Evolutionary conservation across 2,329 filamentous ascomycete species (phyloP), one percentile per base, ranked within the genome.

Genomic region (Chalara sp.): DNA sequence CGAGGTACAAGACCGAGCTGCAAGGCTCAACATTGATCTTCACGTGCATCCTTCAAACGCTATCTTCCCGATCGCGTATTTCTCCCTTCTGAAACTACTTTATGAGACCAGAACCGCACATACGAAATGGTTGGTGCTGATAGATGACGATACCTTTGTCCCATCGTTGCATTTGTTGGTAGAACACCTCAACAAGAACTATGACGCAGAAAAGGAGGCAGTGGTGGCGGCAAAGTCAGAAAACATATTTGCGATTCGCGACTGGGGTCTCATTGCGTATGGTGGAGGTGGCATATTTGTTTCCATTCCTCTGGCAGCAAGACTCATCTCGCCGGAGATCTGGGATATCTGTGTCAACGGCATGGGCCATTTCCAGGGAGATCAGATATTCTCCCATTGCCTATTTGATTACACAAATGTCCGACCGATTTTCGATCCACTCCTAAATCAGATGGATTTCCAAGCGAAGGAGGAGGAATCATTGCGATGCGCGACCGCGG

Each of bases 131-230:
- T 46, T 64, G 6, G 58, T 55, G 5, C 44, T 64, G 7, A 54
- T 61, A 41, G 61, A 64, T 42, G 61, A 64, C 48, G 60, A 64
- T 46, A 64, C 61, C 21, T 64, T 64, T 45, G 33, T 62, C 35
- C 57, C 61, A 6, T 63, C 60, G 4, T 47, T 64, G 1, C 53
- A 56, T 3, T 51, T 53, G 7, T 56, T 64, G 8, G 42, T 60
- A 6, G 33, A 48, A 0, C 58, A 60, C 32, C 47, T 64, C 29
- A 50, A 54, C 7, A 50, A 42, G 12, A 40, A 49, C 2, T 63
- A 62, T 49, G 50, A 63, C 21, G 30, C 56, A 1, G 40, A 12
- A 5, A 46, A 55, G 21, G 48, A 54, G 42, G 29, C 54, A 10
- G 43, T 61, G 11, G 44, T 64, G 5, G 57, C 53, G 3, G 55